Percentiles rank a stretch among this genome's conserved stretches.
phyloP scores from a whole-genome alignment of 371 early-diverging fungal species.

The Choanephora cucurbitarum region DNA sequence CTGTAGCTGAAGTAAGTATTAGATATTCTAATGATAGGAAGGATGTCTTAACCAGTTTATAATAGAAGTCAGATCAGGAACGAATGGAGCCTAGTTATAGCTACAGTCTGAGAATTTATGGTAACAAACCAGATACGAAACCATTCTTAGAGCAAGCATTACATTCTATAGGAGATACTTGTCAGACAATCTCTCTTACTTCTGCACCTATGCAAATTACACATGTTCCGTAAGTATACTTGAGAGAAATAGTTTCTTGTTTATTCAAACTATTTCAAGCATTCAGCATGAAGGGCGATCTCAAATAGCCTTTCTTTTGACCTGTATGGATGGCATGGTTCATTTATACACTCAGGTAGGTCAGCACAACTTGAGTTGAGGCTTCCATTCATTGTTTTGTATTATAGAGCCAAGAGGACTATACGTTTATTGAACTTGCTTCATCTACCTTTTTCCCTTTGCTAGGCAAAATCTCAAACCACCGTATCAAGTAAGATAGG shows the following conservation, averaged over 20 bases:
- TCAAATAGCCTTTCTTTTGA: constrained; percentile 38
- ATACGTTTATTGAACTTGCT: constrained; percentile 32
- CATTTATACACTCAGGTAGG: constrained; percentile 45
- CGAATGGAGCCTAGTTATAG: constrained; percentile 18
- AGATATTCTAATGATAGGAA: no score
- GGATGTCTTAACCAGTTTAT: no score
- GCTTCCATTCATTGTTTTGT: background rate
- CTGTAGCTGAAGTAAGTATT: constrained; percentile 45
- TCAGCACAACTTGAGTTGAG: no score
- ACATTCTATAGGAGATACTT: constrained; percentile 27
- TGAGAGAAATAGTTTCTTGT: no score
- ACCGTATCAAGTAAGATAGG: constrained; percentile 32
- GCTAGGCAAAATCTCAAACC: constrained; percentile 38
- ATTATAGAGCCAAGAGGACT: constrained; percentile 8
- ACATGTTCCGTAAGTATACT: constrained; percentile 28
- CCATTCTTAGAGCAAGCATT: constrained; percentile 45
- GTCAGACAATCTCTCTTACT: constrained; percentile 41
- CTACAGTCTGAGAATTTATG: constrained; percentile 39
- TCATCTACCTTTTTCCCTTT: constrained; percentile 41
- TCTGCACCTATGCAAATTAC: constrained; percentile 53
- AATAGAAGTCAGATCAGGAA: constrained; percentile 32
- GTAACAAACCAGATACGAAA: constrained; percentile 22
- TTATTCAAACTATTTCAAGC: no score
- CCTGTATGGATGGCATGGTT: constrained; percentile 45
- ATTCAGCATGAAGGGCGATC: constrained; percentile 19